Base-by-base conservation (phyloP, 495 filamentous ascomycete genomes). In the Amniculicola lignicola region DNA sequence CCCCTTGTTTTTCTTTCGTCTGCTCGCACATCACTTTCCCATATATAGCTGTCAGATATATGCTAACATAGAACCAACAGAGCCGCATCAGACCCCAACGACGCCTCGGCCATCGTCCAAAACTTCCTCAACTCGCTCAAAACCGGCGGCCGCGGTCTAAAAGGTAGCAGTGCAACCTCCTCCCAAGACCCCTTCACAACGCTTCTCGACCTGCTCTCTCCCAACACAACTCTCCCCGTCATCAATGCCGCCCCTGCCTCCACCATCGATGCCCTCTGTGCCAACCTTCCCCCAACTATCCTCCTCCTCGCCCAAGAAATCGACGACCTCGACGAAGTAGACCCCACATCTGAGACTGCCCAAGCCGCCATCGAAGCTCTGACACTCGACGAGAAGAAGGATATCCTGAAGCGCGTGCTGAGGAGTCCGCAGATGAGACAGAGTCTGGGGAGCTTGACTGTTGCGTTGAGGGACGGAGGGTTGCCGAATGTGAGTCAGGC, bases 341-440 rank as follows among this genome's bases (percentile, higher is more conserved):
- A 91, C 41, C 82, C 85, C 3, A 82, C 79, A 41, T 74, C 82
- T 0, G 87, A 81, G 42, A 76, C 81, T 14, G 78, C 82, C 15
- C 74, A 84, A 64, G 87, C 86, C 6, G 87, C 86, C 12, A 79
- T 87, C 39, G 74, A 85, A 53, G 84, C 86, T n/a, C 79, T 95
- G 60, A 86, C 81, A 47, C 66, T 83, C 7, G 76, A 76, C 5
- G 85, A 96, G 68, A 96, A 96, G 77, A 87, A 83, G 63, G 79
- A 82, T 4, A 82, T 96, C 2, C 68, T 99, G 18, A 81, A 81
- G 69, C 84, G 83, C 60, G 90, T 96, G 14, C 73, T 97, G n/a
- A 82, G 86, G 46, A 90, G 86, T 59, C 93, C 93, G 27, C 93
- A 97, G 62, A 90, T 99, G 64, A 78, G 77, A 46, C 93, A 99